Evolutionary conservation across 352 stramenopile genomes (phyloP).

Genomic region (Globisporangium viniferum): DNA sequence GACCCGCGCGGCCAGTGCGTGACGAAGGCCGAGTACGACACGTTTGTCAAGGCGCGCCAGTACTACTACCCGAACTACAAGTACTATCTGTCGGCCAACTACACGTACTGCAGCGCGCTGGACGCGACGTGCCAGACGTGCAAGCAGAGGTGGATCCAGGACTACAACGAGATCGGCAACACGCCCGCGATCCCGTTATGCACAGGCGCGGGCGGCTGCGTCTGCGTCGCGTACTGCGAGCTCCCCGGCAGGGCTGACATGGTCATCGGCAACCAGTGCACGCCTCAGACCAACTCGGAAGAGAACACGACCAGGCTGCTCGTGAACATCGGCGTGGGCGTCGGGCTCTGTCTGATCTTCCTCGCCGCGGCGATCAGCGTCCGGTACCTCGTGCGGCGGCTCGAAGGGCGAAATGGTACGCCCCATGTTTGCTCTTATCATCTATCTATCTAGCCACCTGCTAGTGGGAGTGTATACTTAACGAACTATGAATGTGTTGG

Average conservation of each 20-base stretch:
- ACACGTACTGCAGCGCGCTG: constrained; percentile 36
- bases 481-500: background rate
- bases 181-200: constrained; percentile 27
- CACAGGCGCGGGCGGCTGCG: constrained; percentile 32
- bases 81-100: constrained; percentile 38
- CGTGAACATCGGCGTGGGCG: constrained; percentile 3
- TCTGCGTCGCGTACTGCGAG: constrained; percentile 41
- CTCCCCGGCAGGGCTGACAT: constrained; percentile 21
- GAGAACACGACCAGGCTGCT: constrained; percentile 2
- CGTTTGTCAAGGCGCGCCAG: constrained; percentile 31
- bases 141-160: constrained; percentile 26
- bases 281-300: constrained; percentile 2
- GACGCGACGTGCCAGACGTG: constrained; percentile 34
- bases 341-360: constrained; percentile 13
- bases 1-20: constrained; percentile 34
- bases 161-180: constrained; percentile 25
- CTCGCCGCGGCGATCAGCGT: constrained; percentile 10
- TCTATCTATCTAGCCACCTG: too few relatives aligned
- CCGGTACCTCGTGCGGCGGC: constrained; percentile 10
- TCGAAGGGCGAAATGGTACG: constrained; percentile 12
- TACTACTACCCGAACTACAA: constrained; percentile 46
- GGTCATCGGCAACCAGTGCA: constrained; percentile 29
- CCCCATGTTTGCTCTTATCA: background rate
- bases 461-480: background rate
- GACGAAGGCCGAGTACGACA: constrained; percentile 30